Conservation (phyloP, 129 eudicot species). For the Artemisia annua region DNA sequence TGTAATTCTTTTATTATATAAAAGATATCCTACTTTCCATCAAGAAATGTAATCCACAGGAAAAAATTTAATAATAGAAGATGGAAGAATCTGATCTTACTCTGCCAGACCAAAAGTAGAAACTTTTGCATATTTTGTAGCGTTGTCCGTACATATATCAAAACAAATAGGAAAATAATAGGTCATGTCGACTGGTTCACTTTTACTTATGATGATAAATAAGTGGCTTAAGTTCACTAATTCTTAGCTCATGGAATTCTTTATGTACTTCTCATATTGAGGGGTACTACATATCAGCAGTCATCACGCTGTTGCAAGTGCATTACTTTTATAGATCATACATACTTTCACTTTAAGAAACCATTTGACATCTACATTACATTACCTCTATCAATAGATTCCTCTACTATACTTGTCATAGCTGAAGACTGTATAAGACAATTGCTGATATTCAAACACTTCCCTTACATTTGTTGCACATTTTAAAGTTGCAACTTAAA, state of each 20-base stretch:
- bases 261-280: too few relatives aligned
- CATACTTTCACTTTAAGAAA: too few relatives aligned
- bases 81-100: constrained; percentile 33
- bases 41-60: constrained; percentile 38
- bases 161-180: background rate
- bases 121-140: constrained; percentile 18
- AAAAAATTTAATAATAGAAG: constrained; percentile 30
- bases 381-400: too few relatives aligned
- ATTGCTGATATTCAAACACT: constrained; percentile 6
- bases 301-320: too few relatives aligned
- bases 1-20: too few relatives aligned
- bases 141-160: constrained; percentile 25
- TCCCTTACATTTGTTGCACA: background rate
- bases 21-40: constrained; percentile 36
- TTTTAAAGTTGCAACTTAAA: background rate
- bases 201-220: background rate
- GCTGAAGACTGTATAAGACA: background rate
- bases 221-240: background rate
- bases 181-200: background rate
- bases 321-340: too few relatives aligned
- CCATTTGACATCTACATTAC: too few relatives aligned
- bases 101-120: constrained; percentile 21
- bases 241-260: too few relatives aligned
- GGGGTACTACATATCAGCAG: too few relatives aligned
- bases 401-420: background rate